These are phyloP conservation scores for Polyplosphaeria fusca DNA, from an alignment of 495 filamentous ascomycete genomes.

Conservation along the genomic window DNA sequence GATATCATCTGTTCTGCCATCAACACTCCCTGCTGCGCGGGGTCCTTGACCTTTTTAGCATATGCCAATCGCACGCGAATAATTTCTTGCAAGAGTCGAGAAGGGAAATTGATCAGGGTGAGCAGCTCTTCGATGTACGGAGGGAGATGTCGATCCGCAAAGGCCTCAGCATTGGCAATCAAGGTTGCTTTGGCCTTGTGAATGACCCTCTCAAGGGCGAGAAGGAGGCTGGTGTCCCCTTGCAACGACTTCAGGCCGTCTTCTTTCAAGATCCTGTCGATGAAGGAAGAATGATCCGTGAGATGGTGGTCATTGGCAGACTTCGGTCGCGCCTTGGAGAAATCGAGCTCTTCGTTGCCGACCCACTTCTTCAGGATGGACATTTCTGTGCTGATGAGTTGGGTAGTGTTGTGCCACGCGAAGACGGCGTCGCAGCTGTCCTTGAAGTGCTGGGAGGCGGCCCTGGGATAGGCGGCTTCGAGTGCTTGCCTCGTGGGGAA, in stretches of 20 bases:
- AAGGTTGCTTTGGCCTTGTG: slow-evolving; percentile 88
- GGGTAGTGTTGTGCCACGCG: slow-evolving; percentile 96
- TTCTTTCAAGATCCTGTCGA: slow-evolving; percentile 97
- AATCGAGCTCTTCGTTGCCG: slow-evolving; percentile 91
- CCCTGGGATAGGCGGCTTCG: slow-evolving; percentile 64
- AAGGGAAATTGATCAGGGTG: slow-evolving; percentile 94
- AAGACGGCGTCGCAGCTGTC: slow-evolving; percentile 83
- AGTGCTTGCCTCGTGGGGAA: slow-evolving; percentile 78
- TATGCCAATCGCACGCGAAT: slow-evolving; percentile 90
- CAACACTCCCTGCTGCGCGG: slow-evolving; percentile 77
- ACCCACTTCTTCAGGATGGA: slow-evolving; percentile 91
- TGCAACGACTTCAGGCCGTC: slow-evolving; percentile 90
- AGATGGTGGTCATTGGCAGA: slow-evolving; percentile 54
- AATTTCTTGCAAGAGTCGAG: slow-evolving; percentile 92
- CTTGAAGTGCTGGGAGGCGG: slow-evolving; percentile 68
- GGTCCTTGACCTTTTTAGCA: slow-evolving; percentile 90
- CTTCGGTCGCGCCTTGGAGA: slow-evolving; percentile 57
- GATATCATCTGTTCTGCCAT: slow-evolving; percentile 95
- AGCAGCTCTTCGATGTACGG: slow-evolving; percentile 96
- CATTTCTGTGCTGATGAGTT: slow-evolving; percentile 92
- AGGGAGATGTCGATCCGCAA: slow-evolving; percentile 86
- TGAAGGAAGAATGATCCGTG: slow-evolving; percentile 82
- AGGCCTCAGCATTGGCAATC: slow-evolving; percentile 79
- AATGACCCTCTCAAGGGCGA: slow-evolving; percentile 76
- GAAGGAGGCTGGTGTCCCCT: slow-evolving; percentile 80